Base-by-base conservation (phyloP, 2,329 filamentous ascomycete species). In the Xylaria hypoxylon region DNA sequence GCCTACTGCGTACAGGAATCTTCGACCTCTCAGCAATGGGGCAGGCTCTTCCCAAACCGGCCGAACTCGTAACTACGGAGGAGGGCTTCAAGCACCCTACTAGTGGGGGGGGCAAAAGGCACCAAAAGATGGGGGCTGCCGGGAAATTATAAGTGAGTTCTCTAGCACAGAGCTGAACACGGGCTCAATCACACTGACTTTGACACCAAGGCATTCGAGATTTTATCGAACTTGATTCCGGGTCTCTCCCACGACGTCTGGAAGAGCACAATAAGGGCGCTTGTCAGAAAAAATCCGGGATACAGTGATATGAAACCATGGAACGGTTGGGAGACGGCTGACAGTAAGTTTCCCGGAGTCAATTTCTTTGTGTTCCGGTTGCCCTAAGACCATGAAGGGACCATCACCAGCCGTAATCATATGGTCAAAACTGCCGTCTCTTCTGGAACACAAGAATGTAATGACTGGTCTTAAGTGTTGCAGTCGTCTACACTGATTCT, bases 161-260 rank as follows among this genome's bases (percentile, higher is more conserved):
- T 40, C 15, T 13, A n/a, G n/a, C n/a, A n/a, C n/a, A n/a, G n/a
- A n/a, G 15, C 15, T 13, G 15, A 40, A 11, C 15, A 5, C 15
- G 3, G 4, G 3, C 2, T 5, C 38, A 2, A 40, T 40, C 4
- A 40, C 35, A 53, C 31, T 53, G 15, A 53, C 51, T 38, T 19
- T 19, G 11, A 10, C 24, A 17, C 15, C 10, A 59, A n/a, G 56
- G 44, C 40, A 48, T 59, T 59, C n/a, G 56, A 50, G 56, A 19
- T 59, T 17, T 31, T 59, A 17, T 45, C 38, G 15, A 22, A 6
- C 40, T 33, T 38, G 10, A 1, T 10, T 15, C 56, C 45, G 10
- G 6, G 4, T 10, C 56, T 59, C 17, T 44, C 56, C 22, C 42
- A 13, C 10, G 26, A 38, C 11, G 31, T 26, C 19, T 48, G 44